Percentiles rank a stretch among this genome's conserved stretches.
Evolutionary conservation across 306 rosid species (phyloP).

Genomic region (Adenanthera pavonina): DNA sequence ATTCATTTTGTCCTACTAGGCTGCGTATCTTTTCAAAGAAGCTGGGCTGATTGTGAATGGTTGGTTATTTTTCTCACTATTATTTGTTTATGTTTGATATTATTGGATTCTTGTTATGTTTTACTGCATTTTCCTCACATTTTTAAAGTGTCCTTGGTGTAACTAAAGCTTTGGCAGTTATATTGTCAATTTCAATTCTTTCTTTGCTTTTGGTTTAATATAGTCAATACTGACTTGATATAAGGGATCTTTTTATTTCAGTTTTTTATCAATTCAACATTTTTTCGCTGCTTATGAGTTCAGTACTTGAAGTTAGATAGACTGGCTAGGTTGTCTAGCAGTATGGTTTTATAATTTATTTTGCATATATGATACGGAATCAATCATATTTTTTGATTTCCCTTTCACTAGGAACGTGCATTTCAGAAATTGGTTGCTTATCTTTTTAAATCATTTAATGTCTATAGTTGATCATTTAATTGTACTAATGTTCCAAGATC

Average conservation of each 20-base stretch:
- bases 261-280: neutral
- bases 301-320: conserved; percentile 6
- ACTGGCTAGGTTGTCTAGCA: neutral
- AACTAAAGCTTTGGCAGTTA: conserved; percentile 1
- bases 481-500: neutral
- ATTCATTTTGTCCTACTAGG: conserved; percentile 52
- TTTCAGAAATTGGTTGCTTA: neutral
- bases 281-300: conserved; percentile 15
- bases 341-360: neutral
- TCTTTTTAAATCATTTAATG: neutral
- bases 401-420: neutral
- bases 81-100: conserved; percentile 18
- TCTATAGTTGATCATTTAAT: neutral
- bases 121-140: conserved; percentile 1
- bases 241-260: neutral
- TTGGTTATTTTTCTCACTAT: conserved; percentile 37
- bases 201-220: neutral
- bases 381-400: neutral
- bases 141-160: neutral
- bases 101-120: neutral
- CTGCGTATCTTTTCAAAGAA: conserved; percentile 75
- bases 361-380: neutral
- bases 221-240: neutral
- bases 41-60: conserved; percentile 57
- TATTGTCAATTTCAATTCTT: too few relatives aligned